These are phyloP conservation scores for Tylopilus sp. DNA, from an alignment of 768 basidiomycete genomes.

Conservation along the genomic window DNA sequence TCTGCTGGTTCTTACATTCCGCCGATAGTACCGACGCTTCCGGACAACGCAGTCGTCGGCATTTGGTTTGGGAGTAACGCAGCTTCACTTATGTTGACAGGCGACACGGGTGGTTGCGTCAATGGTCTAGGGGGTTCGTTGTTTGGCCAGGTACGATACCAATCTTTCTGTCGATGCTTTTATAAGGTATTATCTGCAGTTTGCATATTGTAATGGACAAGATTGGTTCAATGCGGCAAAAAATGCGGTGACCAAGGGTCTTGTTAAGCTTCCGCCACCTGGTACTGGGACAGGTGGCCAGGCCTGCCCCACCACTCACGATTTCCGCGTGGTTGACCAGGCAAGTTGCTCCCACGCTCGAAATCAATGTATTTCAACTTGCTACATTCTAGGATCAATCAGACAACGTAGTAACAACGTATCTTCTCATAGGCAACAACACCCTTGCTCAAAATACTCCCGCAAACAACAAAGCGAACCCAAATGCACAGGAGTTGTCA, in stretches of 20 bases:
- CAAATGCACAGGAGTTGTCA: slow-evolving; percentile 19
- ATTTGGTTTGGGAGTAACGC: slow-evolving; percentile 31
- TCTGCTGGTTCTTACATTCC: slow-evolving; percentile 21
- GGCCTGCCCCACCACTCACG: slow-evolving; percentile 25
- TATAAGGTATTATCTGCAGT: slow-evolving; percentile 6
- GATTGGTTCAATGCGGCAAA: slow-evolving; percentile 24
- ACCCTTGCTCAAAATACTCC: slow-evolving; percentile 29
- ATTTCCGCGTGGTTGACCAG: slow-evolving; percentile 29
- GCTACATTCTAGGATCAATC: slow-evolving; percentile 22
- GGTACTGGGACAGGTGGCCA: slow-evolving; percentile 20
- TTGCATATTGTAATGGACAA: slow-evolving; percentile 25
- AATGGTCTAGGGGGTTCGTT: slow-evolving; percentile 22
- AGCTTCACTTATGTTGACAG: slow-evolving; percentile 19
- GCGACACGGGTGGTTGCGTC: slow-evolving; percentile 19
- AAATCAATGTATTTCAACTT: not conserved
- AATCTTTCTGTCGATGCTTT: not conserved
- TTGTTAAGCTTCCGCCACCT: slow-evolving; percentile 19
- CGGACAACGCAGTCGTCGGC: slow-evolving; percentile 22
- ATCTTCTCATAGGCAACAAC: slow-evolving; percentile 20
- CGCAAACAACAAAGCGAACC: slow-evolving; percentile 22
- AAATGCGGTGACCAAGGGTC: slow-evolving; percentile 17
- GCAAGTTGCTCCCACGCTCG: not conserved
- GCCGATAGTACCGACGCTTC: slow-evolving; percentile 23
- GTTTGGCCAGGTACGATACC: slow-evolving; percentile 22
- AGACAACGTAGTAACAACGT: slow-evolving; percentile 27